phyloP scores from a whole-genome alignment of 2,329 filamentous ascomycete species.

The Colletotrichum lini region DNA sequence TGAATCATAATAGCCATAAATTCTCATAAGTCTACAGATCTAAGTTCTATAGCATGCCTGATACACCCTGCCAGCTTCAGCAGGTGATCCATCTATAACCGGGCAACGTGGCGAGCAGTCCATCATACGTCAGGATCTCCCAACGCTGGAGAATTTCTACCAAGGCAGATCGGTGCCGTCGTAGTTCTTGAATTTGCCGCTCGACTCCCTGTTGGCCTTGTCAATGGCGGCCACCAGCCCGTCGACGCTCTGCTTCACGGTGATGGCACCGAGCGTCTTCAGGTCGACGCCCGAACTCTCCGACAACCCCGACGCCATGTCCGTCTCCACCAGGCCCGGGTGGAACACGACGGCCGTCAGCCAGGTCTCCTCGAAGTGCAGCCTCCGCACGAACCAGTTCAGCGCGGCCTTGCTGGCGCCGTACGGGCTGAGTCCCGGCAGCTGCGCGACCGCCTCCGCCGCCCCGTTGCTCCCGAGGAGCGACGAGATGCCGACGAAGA shows the following conservation, averaged over 20 bases:
- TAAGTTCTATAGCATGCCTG: too few species aligned
- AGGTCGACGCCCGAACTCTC: not conserved
- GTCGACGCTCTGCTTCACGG: constrained; percentile 42
- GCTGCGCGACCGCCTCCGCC: not conserved
- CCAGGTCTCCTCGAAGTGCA: constrained; percentile 47
- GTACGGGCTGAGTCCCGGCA: constrained; percentile 38
- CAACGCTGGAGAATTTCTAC: not conserved
- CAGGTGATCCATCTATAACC: too few species aligned
- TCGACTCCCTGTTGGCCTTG: constrained; percentile 25
- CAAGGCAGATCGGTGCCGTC: constrained; percentile 37
- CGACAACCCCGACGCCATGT: constrained; percentile 13
- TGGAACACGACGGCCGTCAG: constrained; percentile 43
- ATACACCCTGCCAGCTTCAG: too few species aligned
- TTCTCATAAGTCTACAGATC: too few species aligned
- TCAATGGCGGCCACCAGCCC: constrained; percentile 22
- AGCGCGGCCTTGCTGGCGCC: constrained; percentile 44
- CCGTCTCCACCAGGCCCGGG: constrained; percentile 42
- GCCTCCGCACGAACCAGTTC: constrained; percentile 42
- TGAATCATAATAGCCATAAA: too few species aligned
- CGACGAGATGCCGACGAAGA: constrained; percentile 48
- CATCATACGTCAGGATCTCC: not conserved
- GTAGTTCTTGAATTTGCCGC: constrained; percentile 40
- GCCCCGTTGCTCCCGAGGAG: constrained; percentile 44
- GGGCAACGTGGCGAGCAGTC: not conserved
- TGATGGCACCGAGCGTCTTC: constrained; percentile 35